A percentile compares a stretch with the other conserved stretches of the same genome.
Evolutionary conservation across 148 eudicot species (phyloP).

Genomic region (Cornus suecica): DNA sequence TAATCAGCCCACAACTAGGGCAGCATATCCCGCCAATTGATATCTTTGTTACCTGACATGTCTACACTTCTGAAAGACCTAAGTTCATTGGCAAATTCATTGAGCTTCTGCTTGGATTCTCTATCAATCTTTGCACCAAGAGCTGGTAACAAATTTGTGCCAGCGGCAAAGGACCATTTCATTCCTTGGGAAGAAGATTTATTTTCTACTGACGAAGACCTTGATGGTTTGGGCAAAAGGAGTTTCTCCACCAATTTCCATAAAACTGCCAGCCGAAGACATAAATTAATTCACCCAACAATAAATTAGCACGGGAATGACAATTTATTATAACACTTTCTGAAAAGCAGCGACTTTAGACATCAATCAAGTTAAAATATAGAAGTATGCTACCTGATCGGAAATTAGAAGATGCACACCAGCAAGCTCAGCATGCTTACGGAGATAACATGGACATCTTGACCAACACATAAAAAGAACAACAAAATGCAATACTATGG

Average conservation of each 20-base stretch:
- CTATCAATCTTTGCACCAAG: constrained; percentile 61
- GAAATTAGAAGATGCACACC: not conserved
- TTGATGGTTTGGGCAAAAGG: constrained; percentile 53
- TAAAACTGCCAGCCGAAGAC: constrained; percentile 88
- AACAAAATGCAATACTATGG: not conserved
- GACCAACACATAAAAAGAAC: not conserved
- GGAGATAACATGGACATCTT: not conserved
- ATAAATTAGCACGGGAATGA: not conserved
- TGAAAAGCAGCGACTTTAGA: not conserved
- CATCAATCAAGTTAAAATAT: not conserved
- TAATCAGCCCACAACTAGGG: not conserved
- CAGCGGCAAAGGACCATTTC: constrained; percentile 83
- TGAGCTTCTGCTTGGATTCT: constrained; percentile 68
- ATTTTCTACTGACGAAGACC: constrained; percentile 37
- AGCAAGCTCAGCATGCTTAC: not conserved
- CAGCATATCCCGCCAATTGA: not conserved
- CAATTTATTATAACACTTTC: not conserved
- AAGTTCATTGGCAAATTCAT: constrained; percentile 84
- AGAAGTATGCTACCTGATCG: not conserved
- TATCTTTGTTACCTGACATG: constrained; percentile 65
- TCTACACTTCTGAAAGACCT: constrained; percentile 66
- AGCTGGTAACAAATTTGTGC: constrained; percentile 59
- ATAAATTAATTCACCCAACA: constrained; percentile 45
- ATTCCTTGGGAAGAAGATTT: constrained; percentile 49
- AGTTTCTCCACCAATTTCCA: constrained; percentile 85